Base-by-base conservation (phyloP, 352 stramenopile genomes). In the Globisporangium lucens region DNA sequence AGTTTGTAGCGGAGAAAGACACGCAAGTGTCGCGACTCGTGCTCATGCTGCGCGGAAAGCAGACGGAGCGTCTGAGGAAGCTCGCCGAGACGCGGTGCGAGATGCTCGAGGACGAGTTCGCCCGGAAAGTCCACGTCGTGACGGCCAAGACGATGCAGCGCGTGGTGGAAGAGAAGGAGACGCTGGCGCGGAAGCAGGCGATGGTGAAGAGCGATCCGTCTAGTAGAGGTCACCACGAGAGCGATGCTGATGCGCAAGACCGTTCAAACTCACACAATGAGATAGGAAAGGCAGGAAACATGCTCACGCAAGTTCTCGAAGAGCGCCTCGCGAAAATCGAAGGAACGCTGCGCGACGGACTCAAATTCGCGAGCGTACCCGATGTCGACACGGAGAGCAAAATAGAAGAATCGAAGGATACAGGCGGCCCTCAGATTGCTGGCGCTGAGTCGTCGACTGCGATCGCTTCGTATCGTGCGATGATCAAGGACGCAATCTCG, bases 21-120 rank as follows among this genome's bases (percentile, higher is more conserved):
- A 57, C 58, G 4, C 83, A 91, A 59, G 61, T 89, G 7, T 38
- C 76, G 41, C 74, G 75, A 36, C 53, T 89, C 10, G 62, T 78
- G 3, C 53, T 89, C 24, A 87, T 88, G 81, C 77, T 90, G 12
- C 76, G 75, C 61, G 75, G 70, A 1, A 66, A 68, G 46, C 75
- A 77, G 33, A 66, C 61, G 20, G 59, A 61, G 35, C 75, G 74
- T 0, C 63, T 85, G 24, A 62, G 56, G 43, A 58, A 53, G 56
- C 60, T 69, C 0, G 65, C 68, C 7, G 65, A 55, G 2, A 76
- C 78, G 63, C 69, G 76, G 29, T 63, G 61, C 1, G 47, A 57
- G 10, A 47, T 82, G 58, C 38, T 89, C n/a, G 78, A 89, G 58
- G 71, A 89, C 22, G 83, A 89, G 55, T 88, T 75, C 35, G 57